Percentiles rank a stretch among this genome's conserved stretches.
Evolutionary conservation across 129 eudicot genomes (phyloP).

Genomic region (Sambucus nigra): DNA sequence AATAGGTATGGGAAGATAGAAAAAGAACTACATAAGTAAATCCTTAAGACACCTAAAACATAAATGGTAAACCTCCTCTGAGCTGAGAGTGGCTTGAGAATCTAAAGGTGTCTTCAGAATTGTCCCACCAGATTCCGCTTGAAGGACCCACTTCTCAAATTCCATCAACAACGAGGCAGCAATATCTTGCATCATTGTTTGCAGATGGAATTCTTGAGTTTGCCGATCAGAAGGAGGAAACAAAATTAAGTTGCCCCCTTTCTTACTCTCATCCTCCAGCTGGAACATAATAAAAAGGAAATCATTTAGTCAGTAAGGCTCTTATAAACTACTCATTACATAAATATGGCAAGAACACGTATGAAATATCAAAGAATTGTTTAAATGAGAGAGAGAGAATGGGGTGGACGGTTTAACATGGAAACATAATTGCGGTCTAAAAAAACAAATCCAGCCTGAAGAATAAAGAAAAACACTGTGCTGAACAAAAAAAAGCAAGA

Average conservation of each 20-base stretch:
- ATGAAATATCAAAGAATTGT: no score
- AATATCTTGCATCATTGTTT: slow-evolving; percentile 95
- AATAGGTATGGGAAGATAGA: slow-evolving; percentile 2
- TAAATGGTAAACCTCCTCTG: slow-evolving; percentile 99
- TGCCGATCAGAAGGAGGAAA: slow-evolving; percentile 96
- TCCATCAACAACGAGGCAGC: slow-evolving; percentile 97
- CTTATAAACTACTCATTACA: no score
- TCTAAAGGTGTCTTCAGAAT: slow-evolving; percentile 96
- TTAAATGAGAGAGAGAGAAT: no score
- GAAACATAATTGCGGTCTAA: no score
- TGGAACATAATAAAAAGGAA: slow-evolving; percentile 32
- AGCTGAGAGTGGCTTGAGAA: slow-evolving; percentile 99
- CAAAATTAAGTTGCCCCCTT: slow-evolving; percentile 56
- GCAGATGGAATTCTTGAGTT: slow-evolving; percentile 83
- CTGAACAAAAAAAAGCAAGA: no score
- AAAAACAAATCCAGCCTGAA: no score
- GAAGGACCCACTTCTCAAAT: slow-evolving; percentile 88
- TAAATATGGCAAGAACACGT: no score
- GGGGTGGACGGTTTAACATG: no score
- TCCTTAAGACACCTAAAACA: slow-evolving; percentile 81
- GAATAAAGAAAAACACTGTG: no score
- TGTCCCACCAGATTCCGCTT: slow-evolving; percentile 97
- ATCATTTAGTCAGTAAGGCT: slow-evolving; percentile 13
- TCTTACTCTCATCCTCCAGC: slow-evolving; percentile 64
- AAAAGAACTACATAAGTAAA: slow-evolving; percentile 26